Conservation (phyloP, 352 stramenopile species). For the Globisporangium rhizosaccharum region DNA sequence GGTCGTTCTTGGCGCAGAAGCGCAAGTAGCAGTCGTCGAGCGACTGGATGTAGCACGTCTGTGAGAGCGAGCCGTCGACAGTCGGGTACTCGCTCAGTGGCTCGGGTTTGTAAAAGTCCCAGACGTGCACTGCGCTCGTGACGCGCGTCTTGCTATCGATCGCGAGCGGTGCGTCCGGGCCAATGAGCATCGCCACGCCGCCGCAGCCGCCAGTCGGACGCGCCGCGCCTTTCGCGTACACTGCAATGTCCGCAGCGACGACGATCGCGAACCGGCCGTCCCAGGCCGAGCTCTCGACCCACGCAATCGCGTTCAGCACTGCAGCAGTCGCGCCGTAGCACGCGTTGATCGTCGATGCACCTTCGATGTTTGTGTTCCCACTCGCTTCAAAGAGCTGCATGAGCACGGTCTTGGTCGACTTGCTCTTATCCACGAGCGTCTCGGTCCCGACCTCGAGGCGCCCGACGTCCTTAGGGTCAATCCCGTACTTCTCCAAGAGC, state of each 20-base stretch:
- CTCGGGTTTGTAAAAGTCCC: slow-evolving; percentile 98
- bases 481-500: slow-evolving; percentile 49
- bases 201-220: slow-evolving; percentile 90
- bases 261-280: slow-evolving; percentile 93
- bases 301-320: slow-evolving; percentile 95
- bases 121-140: slow-evolving; percentile 92
- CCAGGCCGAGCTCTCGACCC: slow-evolving; percentile 94
- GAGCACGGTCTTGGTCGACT: slow-evolving; percentile 80
- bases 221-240: slow-evolving; percentile 91
- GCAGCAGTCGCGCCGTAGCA: slow-evolving; percentile 97
- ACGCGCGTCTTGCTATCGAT: slow-evolving; percentile 86
- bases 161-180: slow-evolving; percentile 91
- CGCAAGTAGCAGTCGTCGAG: slow-evolving; percentile 94
- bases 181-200: slow-evolving; percentile 95
- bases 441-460: slow-evolving; percentile 97
- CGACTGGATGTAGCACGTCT: slow-evolving; percentile 93
- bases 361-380: slow-evolving; percentile 61
- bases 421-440: slow-evolving; percentile 90
- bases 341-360: slow-evolving; percentile 95
- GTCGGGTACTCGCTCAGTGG: slow-evolving; percentile 91
- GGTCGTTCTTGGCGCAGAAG: slow-evolving; percentile 84
- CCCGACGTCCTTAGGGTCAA: slow-evolving; percentile 75
- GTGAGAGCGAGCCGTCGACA: slow-evolving; percentile 93
- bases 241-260: slow-evolving; percentile 94
- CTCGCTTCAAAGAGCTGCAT: slow-evolving; percentile 60